A percentile compares a stretch with the other conserved stretches of the same genome.
phyloP scores from a whole-genome alignment of 148 eudicot genomes.

The Diospyros kaki region DNA sequence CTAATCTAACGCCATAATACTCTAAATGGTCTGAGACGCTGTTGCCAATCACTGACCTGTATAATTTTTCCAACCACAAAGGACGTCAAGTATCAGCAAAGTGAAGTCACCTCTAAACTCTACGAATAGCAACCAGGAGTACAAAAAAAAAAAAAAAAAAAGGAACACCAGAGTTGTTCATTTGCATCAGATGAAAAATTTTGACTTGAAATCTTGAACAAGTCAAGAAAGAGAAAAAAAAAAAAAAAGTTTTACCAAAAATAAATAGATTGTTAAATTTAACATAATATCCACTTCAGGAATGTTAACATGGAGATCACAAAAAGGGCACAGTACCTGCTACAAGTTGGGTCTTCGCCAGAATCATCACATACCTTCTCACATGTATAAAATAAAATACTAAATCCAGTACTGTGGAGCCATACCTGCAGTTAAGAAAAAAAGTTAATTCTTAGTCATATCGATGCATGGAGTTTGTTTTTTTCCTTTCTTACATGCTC shows the following conservation, averaged over 20 bases:
- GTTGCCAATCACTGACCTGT: slow-evolving; percentile 81
- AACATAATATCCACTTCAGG: neutral
- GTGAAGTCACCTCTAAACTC: neutral
- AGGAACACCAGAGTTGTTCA: too few species aligned
- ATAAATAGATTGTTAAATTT: neutral
- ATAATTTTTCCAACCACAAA: slow-evolving; percentile 8
- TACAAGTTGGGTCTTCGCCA: slow-evolving; percentile 92
- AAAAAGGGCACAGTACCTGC: slow-evolving; percentile 48
- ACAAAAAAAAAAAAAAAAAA: too few species aligned
- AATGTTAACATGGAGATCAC: neutral
- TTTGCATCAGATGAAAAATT: too few species aligned
- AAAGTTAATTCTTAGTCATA: neutral
- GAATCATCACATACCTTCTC: slow-evolving; percentile 84
- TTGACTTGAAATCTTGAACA: too few species aligned
- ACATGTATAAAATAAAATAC: slow-evolving; percentile 47
- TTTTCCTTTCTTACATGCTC: too few species aligned
- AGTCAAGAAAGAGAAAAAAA: too few species aligned
- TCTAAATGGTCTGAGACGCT: slow-evolving; percentile 79
- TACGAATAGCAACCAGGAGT: too few species aligned
- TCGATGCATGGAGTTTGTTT: too few species aligned
- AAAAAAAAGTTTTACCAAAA: neutral
- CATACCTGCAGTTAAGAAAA: slow-evolving; percentile 62
- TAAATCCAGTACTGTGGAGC: slow-evolving; percentile 55
- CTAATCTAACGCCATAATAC: slow-evolving; percentile 63
- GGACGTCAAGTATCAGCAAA: neutral